Percentiles rank a stretch among this genome's conserved stretches.
These are phyloP conservation scores for Diutina neorugosa DNA, from an alignment of 1,139 yeast genomes.

Conservation along the genomic window DNA sequence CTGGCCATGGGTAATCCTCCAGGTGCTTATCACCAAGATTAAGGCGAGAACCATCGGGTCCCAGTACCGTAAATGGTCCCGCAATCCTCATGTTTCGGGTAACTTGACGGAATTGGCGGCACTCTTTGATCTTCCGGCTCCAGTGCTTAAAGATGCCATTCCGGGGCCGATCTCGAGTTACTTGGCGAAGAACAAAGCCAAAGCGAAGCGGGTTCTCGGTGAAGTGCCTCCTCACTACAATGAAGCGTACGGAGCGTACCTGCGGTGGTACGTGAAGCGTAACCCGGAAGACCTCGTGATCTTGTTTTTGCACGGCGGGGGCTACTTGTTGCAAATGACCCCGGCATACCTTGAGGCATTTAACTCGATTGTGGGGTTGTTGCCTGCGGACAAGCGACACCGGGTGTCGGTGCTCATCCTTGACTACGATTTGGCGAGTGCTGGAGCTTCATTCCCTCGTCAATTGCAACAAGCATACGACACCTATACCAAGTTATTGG, in stretches of 20 bases:
- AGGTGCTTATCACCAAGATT: not conserved
- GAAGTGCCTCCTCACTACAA: not conserved
- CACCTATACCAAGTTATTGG: conserved; percentile 16
- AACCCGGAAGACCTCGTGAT: conserved; percentile 24
- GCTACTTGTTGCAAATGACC: conserved; percentile 24
- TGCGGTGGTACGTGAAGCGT: not conserved
- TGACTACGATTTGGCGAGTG: conserved; percentile 26
- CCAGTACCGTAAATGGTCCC: not conserved
- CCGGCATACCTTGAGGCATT: conserved; percentile 22
- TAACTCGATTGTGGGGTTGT: conserved; percentile 17
- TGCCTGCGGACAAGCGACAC: conserved; percentile 18
- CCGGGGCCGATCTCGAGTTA: not conserved
- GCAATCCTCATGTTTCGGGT: not conserved
- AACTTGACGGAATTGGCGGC: not conserved
- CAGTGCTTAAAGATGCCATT: not conserved
- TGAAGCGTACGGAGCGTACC: not conserved
- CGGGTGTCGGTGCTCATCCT: conserved; percentile 21
- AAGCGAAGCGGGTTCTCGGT: not conserved
- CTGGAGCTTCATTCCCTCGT: conserved; percentile 21
- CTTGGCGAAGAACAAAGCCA: not conserved
- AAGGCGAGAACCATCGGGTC: not conserved
- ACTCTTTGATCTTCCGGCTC: not conserved
- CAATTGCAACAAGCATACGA: conserved; percentile 24
- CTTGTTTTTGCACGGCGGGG: conserved; percentile 33
- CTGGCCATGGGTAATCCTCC: not conserved